phyloP scores from a whole-genome alignment of 83 land plant species.

The Picea abies region DNA sequence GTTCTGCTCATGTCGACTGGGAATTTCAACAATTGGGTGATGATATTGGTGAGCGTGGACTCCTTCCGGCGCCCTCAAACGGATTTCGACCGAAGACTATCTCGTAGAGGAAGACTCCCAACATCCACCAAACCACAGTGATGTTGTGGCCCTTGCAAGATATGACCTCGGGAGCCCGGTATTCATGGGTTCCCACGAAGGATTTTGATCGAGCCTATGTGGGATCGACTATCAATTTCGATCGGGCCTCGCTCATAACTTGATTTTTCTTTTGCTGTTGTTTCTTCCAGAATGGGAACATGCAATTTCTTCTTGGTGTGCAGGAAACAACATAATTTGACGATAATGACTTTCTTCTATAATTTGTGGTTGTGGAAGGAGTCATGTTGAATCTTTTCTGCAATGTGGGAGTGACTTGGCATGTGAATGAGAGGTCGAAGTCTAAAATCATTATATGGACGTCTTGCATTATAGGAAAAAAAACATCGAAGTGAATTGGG shows the following conservation, averaged over 20 bases:
- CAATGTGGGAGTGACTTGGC: not conserved
- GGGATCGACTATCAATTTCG: conserved; percentile 34
- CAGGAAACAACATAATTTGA: not conserved
- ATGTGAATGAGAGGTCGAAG: not conserved
- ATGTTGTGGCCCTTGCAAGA: conserved; percentile 6
- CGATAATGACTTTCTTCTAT: not conserved
- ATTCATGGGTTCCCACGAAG: conserved; percentile 39
- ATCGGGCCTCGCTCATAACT: not conserved
- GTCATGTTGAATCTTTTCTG: no score
- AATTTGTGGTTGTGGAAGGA: not conserved
- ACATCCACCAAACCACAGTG: conserved; percentile 55
- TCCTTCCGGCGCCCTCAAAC: conserved; percentile 21
- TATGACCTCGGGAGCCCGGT: conserved; percentile 52
- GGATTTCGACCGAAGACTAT: conserved; percentile 47
- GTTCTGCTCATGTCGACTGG: conserved; percentile 16
- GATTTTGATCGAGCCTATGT: conserved; percentile 14
- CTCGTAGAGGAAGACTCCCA: conserved; percentile 49
- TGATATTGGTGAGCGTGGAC: no score
- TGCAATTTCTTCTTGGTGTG: not conserved
- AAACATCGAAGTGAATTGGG: no score
- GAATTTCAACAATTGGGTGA: not conserved
- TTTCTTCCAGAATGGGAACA: not conserved
- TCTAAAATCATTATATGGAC: not conserved
- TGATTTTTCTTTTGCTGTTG: not conserved
- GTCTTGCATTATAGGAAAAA: not conserved